Conservation (phyloP, 345 rosid species). For the Eucalyptus regnans region DNA sequence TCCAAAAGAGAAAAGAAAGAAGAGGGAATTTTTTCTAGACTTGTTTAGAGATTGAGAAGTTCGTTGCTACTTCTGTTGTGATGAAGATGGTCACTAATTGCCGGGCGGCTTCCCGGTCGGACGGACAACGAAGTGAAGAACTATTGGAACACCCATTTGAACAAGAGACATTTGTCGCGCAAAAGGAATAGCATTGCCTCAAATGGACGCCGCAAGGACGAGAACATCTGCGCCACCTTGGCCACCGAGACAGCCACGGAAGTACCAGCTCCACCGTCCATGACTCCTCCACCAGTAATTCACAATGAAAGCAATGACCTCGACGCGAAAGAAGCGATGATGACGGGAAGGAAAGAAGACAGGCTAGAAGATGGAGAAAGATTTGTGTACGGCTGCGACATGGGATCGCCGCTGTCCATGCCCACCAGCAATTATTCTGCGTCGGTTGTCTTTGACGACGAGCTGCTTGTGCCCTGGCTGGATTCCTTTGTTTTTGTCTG, state of each 20-base stretch:
- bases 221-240: background rate
- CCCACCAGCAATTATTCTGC: background rate
- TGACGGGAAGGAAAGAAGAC: background rate
- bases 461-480: constrained; percentile 25
- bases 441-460: constrained; percentile 15
- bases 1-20: background rate
- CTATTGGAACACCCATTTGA: constrained; percentile 92
- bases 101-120: constrained; percentile 82
- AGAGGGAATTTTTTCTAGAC: background rate
- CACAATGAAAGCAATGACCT: background rate
- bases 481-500: constrained; percentile 36
- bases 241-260: background rate
- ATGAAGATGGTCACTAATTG: constrained; percentile 70
- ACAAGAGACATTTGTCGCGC: constrained; percentile 24
- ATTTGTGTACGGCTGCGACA: background rate
- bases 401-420: background rate
- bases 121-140: constrained; percentile 88
- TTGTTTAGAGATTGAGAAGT: background rate
- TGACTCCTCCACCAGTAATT: background rate
- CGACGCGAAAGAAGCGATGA: background rate
- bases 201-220: background rate
- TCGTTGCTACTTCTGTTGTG: background rate
- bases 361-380: background rate
- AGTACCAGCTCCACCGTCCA: background rate
- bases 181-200: constrained; percentile 14